phyloP scores from a whole-genome alignment of 345 rosid genomes.

The Hibiscus mutabilis region DNA sequence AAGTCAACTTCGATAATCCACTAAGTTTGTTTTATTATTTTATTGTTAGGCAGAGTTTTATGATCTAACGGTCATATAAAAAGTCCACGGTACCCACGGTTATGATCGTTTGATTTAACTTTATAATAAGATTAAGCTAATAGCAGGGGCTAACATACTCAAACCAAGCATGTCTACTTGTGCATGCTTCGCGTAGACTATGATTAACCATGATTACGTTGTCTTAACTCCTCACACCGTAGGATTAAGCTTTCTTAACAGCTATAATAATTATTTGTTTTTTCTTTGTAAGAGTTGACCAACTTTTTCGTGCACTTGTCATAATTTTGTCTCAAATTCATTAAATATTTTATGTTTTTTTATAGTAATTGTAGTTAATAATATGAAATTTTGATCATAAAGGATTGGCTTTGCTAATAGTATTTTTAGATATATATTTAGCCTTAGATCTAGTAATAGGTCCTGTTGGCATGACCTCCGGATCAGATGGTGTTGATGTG shows the following conservation, averaged over 20 bases:
- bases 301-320: constrained; percentile 1
- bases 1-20: background rate
- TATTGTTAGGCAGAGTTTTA: too few species aligned
- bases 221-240: background rate
- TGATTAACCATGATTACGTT: constrained; percentile 6
- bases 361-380: too few species aligned
- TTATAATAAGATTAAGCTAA: background rate
- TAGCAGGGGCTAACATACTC: background rate
- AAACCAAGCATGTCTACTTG: background rate
- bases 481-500: too few species aligned
- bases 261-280: background rate
- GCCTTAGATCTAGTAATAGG: too few species aligned
- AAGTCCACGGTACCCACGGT: background rate
- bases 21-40: background rate
- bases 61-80: background rate
- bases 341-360: background rate
- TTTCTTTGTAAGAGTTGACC: background rate
- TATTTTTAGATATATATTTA: too few species aligned
- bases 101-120: background rate
- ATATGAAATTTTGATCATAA: too few species aligned
- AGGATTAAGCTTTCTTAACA: background rate
- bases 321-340: background rate
- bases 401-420: too few species aligned
- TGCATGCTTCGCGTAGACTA: constrained; percentile 2
- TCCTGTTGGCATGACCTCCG: too few species aligned